Conservation (phyloP, 208 protist genomes). For the Leishmania gerbilli region DNA sequence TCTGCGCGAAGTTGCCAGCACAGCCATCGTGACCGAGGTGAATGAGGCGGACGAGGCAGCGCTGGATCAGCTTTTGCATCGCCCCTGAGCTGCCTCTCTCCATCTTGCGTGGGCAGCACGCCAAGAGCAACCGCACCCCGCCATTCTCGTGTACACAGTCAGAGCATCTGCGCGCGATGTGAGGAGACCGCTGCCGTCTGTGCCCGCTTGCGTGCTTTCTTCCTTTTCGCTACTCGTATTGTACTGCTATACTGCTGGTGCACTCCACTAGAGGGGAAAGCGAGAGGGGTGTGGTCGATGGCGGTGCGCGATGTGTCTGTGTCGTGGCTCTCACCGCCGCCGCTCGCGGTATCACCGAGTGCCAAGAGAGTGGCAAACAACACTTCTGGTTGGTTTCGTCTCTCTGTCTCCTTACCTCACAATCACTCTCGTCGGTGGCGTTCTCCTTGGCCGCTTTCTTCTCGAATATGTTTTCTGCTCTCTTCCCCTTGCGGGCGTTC, state of each 20-base stretch:
- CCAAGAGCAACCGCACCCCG: background rate
- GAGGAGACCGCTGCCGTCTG: background rate
- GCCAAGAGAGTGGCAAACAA: background rate
- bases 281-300: background rate
- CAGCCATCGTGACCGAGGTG: conserved; percentile 19
- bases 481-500: background rate
- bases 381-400: background rate
- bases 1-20: conserved; percentile 6
- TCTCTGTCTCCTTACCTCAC: background rate
- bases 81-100: background rate
- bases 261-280: background rate
- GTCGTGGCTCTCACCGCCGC: background rate
- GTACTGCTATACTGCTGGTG: background rate
- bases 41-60: conserved; percentile 13
- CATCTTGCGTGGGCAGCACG: background rate
- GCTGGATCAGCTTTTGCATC: background rate
- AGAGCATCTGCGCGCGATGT: background rate
- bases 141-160: background rate
- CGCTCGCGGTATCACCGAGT: background rate
- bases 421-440: background rate
- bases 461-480: background rate
- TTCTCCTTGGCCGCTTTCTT: background rate
- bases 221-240: background rate
- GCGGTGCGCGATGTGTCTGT: background rate
- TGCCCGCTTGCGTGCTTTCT: no score